Percentiles rank a stretch among this genome's conserved stretches.
phyloP scores from a whole-genome alignment of 2,329 filamentous ascomycete species.

The Coleophoma eucalyptorum region DNA sequence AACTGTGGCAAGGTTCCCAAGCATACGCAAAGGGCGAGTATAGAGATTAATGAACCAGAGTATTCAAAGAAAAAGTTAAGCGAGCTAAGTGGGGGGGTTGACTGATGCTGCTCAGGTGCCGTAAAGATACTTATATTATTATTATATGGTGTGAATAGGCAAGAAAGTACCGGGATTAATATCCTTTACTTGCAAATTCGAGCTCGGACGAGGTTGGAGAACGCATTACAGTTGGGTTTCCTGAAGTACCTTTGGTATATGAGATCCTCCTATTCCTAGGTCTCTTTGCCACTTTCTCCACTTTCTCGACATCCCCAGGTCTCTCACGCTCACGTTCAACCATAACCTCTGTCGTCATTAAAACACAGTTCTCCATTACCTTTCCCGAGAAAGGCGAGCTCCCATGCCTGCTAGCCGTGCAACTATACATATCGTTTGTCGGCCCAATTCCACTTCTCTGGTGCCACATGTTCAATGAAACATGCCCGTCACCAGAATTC shows the following conservation, averaged over 20 bases:
- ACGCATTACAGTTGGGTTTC: neutral
- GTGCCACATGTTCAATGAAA: neutral
- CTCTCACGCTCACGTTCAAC: neutral
- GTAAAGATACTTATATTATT: too few relatives aligned
- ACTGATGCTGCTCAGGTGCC: too few relatives aligned
- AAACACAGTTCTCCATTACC: neutral
- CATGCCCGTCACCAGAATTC: too few relatives aligned
- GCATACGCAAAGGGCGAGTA: too few relatives aligned
- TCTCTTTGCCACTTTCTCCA: neutral
- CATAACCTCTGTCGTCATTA: neutral
- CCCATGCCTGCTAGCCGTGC: neutral
- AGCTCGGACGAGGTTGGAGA: neutral
- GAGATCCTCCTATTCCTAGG: neutral
- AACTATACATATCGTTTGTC: neutral
- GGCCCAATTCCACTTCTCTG: neutral
- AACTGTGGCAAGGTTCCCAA: too few relatives aligned
- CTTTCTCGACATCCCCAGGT: neutral
- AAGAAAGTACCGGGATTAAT: neutral
- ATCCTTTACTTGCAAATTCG: neutral
- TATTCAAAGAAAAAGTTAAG: too few relatives aligned
- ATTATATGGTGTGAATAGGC: too few relatives aligned
- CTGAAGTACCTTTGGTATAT: too few relatives aligned
- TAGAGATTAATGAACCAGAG: too few relatives aligned
- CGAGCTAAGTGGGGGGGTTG: too few relatives aligned
- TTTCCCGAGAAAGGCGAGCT: neutral